These are phyloP conservation scores for Elsinoe batatas DNA, from an alignment of 2,329 filamentous ascomycete species.

Conservation along the genomic window DNA sequence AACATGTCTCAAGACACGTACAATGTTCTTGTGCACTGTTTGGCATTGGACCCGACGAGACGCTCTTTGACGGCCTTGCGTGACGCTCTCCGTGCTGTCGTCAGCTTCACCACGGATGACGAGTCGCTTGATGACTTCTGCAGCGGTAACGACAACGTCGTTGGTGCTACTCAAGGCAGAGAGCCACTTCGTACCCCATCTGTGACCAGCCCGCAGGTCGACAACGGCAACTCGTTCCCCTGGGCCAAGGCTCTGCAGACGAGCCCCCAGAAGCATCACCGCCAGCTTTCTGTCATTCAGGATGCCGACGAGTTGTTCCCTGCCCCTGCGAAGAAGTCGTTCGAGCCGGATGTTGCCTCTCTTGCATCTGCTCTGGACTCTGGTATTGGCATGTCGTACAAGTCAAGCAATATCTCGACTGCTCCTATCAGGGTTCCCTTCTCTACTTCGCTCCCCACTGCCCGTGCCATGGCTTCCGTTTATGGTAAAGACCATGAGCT, in stretches of 20 bases:
- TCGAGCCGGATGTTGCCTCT: conserved; percentile 66
- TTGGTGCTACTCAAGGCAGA: conserved; percentile 75
- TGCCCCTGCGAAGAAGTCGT: conserved; percentile 60
- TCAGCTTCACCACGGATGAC: conserved; percentile 90
- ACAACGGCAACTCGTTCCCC: conserved; percentile 71
- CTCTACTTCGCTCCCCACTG: conserved; percentile 53
- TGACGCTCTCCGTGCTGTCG: conserved; percentile 64
- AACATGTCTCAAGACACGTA: conserved; percentile 98
- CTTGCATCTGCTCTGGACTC: conserved; percentile 79
- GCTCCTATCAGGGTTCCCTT: conserved; percentile 57
- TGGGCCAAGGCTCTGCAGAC: conserved; percentile 87
- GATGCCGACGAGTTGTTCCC: conserved; percentile 78
- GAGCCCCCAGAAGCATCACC: conserved; percentile 58
- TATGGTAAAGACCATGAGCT: conserved; percentile 68
- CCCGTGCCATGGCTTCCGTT: conserved; percentile 62
- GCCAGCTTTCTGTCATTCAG: conserved; percentile 79
- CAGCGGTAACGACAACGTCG: conserved; percentile 54
- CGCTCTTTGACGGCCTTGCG: conserved; percentile 71
- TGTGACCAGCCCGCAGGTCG: conserved; percentile 75
- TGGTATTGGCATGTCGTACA: conserved; percentile 69
- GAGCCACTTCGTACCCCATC: conserved; percentile 94
- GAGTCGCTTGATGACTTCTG: conserved; percentile 92
- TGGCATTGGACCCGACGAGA: conserved; percentile 84
- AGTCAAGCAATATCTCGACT: conserved; percentile 53
- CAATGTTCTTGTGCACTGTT: conserved; percentile 80